Percentiles rank a stretch among this genome's conserved stretches.
These are phyloP conservation scores for Ophiostoma sp. DNA, from an alignment of 2,329 filamentous ascomycete genomes.

Conservation along the genomic window DNA sequence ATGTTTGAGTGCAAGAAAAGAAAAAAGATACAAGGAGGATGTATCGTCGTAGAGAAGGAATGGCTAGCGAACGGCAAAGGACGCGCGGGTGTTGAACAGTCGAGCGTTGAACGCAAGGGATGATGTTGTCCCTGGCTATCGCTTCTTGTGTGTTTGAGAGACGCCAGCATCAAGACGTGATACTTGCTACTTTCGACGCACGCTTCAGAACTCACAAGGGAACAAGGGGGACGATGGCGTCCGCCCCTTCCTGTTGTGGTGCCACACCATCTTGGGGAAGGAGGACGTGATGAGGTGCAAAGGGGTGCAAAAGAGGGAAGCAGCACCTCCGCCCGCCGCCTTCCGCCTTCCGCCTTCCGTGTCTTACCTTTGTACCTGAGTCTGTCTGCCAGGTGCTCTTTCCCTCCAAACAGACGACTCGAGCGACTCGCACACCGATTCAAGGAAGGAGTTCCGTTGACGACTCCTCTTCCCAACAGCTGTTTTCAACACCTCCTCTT, in stretches of 20 bases:
- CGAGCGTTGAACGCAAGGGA: neutral
- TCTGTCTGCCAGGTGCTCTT: neutral
- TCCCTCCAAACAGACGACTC: neutral
- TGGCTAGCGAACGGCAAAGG: neutral
- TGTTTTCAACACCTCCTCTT: neutral
- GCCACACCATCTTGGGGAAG: constrained; percentile 1
- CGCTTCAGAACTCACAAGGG: neutral
- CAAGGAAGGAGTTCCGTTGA: neutral
- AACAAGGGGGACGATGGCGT: neutral
- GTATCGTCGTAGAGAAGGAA: constrained; percentile 8
- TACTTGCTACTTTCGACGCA: neutral
- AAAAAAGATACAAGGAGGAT: neutral
- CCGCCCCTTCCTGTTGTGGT: neutral
- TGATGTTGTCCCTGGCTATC: neutral
- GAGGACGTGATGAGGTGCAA: neutral
- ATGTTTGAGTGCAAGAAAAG: neutral
- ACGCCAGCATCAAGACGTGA: neutral
- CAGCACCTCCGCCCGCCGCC: neutral
- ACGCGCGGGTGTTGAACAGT: neutral
- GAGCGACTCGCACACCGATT: constrained; percentile 9
- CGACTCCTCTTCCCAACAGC: neutral
- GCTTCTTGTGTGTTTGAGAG: neutral
- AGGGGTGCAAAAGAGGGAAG: neutral
- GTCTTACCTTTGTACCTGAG: constrained; percentile 8
- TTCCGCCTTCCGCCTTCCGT: neutral